phyloP scores from a whole-genome alignment of 139 green algal genomes.

The Asterochloris sp. region DNA sequence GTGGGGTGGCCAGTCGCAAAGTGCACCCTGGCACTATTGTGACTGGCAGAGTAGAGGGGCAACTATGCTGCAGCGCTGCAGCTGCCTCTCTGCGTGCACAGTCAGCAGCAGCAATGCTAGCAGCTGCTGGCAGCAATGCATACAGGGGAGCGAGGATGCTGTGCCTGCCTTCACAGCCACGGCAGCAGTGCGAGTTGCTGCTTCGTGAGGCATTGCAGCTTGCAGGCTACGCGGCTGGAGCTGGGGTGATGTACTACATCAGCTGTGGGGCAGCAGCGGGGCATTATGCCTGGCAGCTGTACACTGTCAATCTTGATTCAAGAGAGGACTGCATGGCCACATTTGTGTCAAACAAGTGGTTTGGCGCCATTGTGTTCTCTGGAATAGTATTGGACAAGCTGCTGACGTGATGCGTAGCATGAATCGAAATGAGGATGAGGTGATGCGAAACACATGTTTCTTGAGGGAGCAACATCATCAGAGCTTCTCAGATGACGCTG shows the following conservation, averaged over 20 bases:
- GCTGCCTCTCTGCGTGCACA: too few species aligned
- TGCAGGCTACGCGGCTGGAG: constrained; percentile 23
- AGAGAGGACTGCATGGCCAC: constrained; percentile 76
- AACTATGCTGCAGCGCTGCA: too few species aligned
- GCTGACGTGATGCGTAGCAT: background rate
- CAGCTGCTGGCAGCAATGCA: too few species aligned
- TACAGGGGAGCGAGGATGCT: too few species aligned
- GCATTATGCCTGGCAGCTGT: constrained; percentile 79
- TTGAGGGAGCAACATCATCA: background rate
- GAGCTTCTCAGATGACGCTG: background rate
- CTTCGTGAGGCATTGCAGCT: background rate
- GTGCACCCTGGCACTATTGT: too few species aligned
- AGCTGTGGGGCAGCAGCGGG: constrained; percentile 42
- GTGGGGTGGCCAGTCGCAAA: too few species aligned
- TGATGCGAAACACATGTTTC: too few species aligned
- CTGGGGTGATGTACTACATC: constrained; percentile 31
- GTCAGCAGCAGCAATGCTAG: too few species aligned
- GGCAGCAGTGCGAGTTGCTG: too few species aligned
- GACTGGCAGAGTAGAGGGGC: too few species aligned
- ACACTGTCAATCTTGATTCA: constrained; percentile 62
- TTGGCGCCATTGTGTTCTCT: constrained; percentile 70
- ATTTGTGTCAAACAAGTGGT: constrained; percentile 90
- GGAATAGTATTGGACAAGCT: constrained; percentile 77
- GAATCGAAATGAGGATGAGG: too few species aligned
- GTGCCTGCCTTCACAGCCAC: too few species aligned